Percentiles rank a stretch among this genome's conserved stretches.
phyloP scores from a whole-genome alignment of 768 basidiomycete species.

The Phaffia tasmanica region DNA sequence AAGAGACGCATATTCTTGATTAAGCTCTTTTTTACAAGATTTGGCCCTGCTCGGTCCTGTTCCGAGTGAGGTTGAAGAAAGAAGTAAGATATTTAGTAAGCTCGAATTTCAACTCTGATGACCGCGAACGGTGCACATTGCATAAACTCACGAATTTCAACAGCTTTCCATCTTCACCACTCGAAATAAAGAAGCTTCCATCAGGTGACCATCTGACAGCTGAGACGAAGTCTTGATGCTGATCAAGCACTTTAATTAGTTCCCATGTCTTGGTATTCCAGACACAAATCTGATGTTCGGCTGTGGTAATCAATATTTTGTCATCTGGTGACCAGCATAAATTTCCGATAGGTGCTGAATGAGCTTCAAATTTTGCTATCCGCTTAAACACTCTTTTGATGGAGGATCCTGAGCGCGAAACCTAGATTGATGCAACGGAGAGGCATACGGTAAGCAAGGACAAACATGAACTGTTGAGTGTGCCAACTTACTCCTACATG shows the following conservation, averaged over 20 bases:
- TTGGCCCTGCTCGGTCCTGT: background rate
- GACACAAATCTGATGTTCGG: conserved; percentile 70
- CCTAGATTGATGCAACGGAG: conserved; percentile 49
- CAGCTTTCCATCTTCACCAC: conserved; percentile 67
- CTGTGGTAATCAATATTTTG: conserved; percentile 63
- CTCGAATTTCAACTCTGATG: background rate
- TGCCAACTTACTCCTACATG: conserved; percentile 54
- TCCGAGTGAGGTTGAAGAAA: background rate
- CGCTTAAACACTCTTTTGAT: conserved; percentile 41
- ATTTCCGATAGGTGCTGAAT: conserved; percentile 63
- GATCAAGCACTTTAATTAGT: conserved; percentile 53
- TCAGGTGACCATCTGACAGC: conserved; percentile 81
- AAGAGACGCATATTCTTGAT: conserved; percentile 30
- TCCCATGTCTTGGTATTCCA: conserved; percentile 85
- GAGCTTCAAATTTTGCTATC: conserved; percentile 49
- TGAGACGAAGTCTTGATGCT: conserved; percentile 72
- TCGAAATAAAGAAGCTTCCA: conserved; percentile 78
- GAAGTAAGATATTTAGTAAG: background rate
- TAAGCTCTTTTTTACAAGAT: background rate
- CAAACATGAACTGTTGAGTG: conserved; percentile 8
- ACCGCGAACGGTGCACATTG: background rate
- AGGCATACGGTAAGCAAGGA: conserved; percentile 44
- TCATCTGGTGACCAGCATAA: conserved; percentile 92
- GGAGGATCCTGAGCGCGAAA: conserved; percentile 26
- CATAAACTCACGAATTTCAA: background rate